Conservation (phyloP, 2,329 filamentous ascomycete species). For the Fusarium stilboides region DNA sequence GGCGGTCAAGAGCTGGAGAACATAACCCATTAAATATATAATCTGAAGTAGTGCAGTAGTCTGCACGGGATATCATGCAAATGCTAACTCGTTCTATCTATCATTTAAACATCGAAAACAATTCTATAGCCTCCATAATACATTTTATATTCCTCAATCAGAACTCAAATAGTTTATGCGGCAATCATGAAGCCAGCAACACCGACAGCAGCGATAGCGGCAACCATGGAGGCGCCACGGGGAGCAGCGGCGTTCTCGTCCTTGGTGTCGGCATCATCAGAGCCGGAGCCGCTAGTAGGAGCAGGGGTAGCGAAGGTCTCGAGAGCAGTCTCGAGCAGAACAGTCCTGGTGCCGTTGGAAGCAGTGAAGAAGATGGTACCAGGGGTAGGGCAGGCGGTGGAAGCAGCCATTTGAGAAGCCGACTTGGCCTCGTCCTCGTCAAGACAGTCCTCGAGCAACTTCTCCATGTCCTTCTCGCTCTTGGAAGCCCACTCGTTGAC, state of each 20-base stretch:
- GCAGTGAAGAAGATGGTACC: conserved; percentile 30
- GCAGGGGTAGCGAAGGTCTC: neutral
- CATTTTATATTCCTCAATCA: neutral
- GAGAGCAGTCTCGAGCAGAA: conserved; percentile 16
- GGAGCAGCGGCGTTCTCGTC: conserved; percentile 8
- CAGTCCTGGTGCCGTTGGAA: conserved; percentile 26
- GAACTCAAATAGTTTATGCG: conserved; percentile 1
- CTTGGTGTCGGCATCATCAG: neutral
- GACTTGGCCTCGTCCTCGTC: neutral
- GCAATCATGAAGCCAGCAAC: conserved; percentile 27
- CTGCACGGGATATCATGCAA: conserved; percentile 27
- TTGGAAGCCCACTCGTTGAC: conserved; percentile 15
- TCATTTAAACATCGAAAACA: neutral
- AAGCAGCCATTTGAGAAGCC: too few relatives aligned
- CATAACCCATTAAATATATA: neutral
- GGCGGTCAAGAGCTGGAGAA: neutral
- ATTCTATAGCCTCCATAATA: neutral
- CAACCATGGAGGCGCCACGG: conserved; percentile 5
- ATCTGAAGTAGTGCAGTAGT: conserved; percentile 4
- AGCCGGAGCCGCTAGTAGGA: neutral
- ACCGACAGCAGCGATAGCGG: conserved; percentile 16
- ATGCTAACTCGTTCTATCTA: conserved; percentile 15
- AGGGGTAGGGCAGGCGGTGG: conserved; percentile 7
- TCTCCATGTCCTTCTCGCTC: conserved; percentile 3
- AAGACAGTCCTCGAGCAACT: conserved; percentile 20